Conservation (phyloP, 208 protist genomes). For the Lotmaria passim region DNA sequence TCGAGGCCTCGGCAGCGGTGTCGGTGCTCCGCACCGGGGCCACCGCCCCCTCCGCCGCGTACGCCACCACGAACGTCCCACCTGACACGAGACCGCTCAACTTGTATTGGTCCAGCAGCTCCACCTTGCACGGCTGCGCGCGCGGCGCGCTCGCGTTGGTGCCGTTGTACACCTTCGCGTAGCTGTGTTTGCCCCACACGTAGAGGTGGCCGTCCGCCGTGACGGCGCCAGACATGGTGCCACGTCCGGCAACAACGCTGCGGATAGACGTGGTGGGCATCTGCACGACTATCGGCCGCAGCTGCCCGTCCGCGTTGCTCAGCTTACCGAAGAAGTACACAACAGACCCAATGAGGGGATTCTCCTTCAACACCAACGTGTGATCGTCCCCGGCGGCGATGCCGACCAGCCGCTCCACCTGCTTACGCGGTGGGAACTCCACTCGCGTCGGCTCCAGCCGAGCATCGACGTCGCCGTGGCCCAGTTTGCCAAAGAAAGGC, state of each 20-base stretch:
- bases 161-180: slow-evolving; percentile 60
- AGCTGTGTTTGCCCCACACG: slow-evolving; percentile 81
- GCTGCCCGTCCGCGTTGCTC: slow-evolving; percentile 62
- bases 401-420: slow-evolving; percentile 49
- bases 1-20: background rate
- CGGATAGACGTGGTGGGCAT: slow-evolving; percentile 39
- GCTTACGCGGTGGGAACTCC: slow-evolving; percentile 60
- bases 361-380: slow-evolving; percentile 75
- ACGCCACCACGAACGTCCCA: slow-evolving; percentile 65
- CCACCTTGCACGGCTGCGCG: slow-evolving; percentile 33
- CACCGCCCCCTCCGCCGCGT: slow-evolving; percentile 30
- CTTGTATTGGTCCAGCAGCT: slow-evolving; percentile 40
- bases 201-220: slow-evolving; percentile 53
- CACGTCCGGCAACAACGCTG: slow-evolving; percentile 55
- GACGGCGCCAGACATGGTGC: slow-evolving; percentile 46
- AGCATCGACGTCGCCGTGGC: slow-evolving; percentile 46
- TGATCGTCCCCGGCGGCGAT: slow-evolving; percentile 82
- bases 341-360: slow-evolving; percentile 56
- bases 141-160: slow-evolving; percentile 38
- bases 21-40: background rate
- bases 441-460: slow-evolving; percentile 60
- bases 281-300: slow-evolving; percentile 52
- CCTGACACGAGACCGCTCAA: slow-evolving; percentile 47
- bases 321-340: slow-evolving; percentile 84
- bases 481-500: slow-evolving; percentile 76